Evolutionary conservation across 192 early-diverging fungal species (phyloP).

Genomic region (Backusella liffmaniae): DNA sequence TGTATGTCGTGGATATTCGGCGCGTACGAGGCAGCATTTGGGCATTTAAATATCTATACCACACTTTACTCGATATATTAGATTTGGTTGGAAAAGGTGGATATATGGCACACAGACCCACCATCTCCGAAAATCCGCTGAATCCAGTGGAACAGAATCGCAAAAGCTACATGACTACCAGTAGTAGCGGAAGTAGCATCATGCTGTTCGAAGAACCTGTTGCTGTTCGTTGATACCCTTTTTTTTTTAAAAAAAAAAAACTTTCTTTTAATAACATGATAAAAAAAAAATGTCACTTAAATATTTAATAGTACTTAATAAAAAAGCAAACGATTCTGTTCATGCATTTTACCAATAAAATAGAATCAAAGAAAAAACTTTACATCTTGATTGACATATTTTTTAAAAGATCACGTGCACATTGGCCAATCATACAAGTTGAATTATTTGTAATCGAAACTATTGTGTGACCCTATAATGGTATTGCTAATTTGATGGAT

Average conservation of each 20-base stretch:
- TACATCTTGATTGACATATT: background rate
- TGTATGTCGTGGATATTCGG: conserved; percentile 74
- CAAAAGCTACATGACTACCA: conserved; percentile 12
- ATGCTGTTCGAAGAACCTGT: conserved; percentile 11
- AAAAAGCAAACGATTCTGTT: conserved; percentile 3
- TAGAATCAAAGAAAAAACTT: background rate
- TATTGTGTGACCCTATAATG: background rate
- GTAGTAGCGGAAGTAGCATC: conserved; percentile 13
- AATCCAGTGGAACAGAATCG: conserved; percentile 2
- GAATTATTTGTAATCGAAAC: background rate
- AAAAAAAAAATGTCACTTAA: background rate
- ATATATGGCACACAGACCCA: conserved; percentile 11
- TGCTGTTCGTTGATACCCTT: conserved; percentile 8
- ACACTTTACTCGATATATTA: conserved; percentile 51
- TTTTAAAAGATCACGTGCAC: background rate
- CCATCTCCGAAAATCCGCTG: background rate
- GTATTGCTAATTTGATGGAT: background rate
- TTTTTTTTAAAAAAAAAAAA: background rate
- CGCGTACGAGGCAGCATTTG: conserved; percentile 73
- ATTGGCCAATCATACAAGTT: background rate
- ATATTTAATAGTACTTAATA: background rate
- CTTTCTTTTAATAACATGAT: background rate
- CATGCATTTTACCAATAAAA: background rate
- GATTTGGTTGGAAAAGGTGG: conserved; percentile 46
- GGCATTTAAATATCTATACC: conserved; percentile 79